These are phyloP conservation scores for Pseudogymnoascus sp. DNA, from an alignment of 2,329 filamentous ascomycete genomes.

Conservation along the genomic window DNA sequence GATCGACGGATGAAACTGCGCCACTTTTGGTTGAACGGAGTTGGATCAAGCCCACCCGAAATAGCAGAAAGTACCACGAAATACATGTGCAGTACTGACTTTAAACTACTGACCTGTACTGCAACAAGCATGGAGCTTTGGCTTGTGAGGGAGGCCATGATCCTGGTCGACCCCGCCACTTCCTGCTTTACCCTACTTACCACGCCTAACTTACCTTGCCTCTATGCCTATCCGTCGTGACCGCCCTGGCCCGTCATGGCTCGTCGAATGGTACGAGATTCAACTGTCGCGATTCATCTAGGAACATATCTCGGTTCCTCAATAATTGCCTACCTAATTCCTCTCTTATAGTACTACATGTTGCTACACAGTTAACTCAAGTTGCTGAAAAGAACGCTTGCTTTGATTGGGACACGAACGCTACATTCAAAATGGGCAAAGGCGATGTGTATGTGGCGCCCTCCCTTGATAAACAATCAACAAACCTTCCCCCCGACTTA, in stretches of 20 bases:
- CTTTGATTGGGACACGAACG: neutral
- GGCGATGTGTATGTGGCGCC: slow-evolving; percentile 9
- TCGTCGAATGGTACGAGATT: neutral
- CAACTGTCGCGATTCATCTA: slow-evolving; percentile 3
- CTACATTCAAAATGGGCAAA: slow-evolving; percentile 7
- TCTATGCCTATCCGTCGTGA: neutral
- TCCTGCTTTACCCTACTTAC: neutral
- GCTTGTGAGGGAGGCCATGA: neutral
- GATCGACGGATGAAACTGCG: slow-evolving; percentile 3
- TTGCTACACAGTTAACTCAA: neutral
- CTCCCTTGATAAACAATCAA: neutral
- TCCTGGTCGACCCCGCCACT: slow-evolving; percentile 1
- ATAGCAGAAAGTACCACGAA: neutral
- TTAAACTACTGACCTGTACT: neutral
- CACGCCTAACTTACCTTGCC: neutral
- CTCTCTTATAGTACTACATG: neutral
- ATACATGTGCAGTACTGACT: slow-evolving; percentile 3
- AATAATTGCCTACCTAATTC: neutral
- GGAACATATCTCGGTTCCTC: neutral
- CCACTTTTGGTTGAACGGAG: neutral
- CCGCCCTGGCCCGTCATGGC: slow-evolving; percentile 2
- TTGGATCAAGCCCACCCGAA: neutral
- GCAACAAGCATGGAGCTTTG: neutral
- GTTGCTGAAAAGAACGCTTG: neutral
- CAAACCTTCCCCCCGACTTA: neutral